These are phyloP conservation scores for Leccinum rimulosum DNA, from an alignment of 768 basidiomycete species.

Conservation along the genomic window DNA sequence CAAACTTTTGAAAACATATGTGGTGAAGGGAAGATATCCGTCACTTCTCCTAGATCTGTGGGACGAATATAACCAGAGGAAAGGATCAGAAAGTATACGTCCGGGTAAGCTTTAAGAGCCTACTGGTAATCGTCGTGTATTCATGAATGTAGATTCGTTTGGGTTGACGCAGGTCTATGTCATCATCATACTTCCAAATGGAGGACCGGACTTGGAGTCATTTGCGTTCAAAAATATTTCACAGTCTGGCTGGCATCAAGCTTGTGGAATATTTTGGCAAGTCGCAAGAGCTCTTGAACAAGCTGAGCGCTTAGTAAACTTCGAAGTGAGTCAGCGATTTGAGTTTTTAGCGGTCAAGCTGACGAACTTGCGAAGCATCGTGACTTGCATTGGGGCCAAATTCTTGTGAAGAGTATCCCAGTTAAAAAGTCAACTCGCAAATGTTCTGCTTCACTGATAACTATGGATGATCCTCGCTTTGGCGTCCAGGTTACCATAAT, in stretches of 20 bases:
- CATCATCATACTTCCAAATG: slow-evolving; percentile 87
- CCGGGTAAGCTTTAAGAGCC: slow-evolving; percentile 57
- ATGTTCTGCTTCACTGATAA: slow-evolving; percentile 32
- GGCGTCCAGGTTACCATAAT: slow-evolving; percentile 85
- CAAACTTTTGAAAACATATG: slow-evolving; percentile 74
- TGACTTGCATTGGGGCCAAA: slow-evolving; percentile 98
- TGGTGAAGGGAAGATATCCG: slow-evolving; percentile 87
- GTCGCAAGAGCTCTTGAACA: slow-evolving; percentile 71
- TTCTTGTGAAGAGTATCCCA: slow-evolving; percentile 67
- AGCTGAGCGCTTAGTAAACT: slow-evolving; percentile 77
- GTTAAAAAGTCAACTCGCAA: slow-evolving; percentile 34
- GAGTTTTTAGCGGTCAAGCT: not conserved
- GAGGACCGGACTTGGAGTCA: slow-evolving; percentile 87
- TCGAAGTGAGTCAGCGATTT: slow-evolving; percentile 64
- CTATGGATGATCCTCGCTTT: slow-evolving; percentile 65
- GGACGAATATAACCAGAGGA: slow-evolving; percentile 78
- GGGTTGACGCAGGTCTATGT: slow-evolving; percentile 77
- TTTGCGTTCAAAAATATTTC: slow-evolving; percentile 60
- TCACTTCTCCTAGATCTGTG: slow-evolving; percentile 73
- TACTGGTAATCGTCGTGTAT: slow-evolving; percentile 7
- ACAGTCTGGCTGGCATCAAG: slow-evolving; percentile 80
- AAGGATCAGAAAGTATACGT: slow-evolving; percentile 79
- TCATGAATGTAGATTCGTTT: slow-evolving; percentile 59
- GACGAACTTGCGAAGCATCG: slow-evolving; percentile 65
- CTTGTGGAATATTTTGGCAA: slow-evolving; percentile 90